Evolutionary conservation across 108 stramenopile species (phyloP), one percentile per base, ranked within the genome.

Genomic region (Cyclotella baltica): DNA sequence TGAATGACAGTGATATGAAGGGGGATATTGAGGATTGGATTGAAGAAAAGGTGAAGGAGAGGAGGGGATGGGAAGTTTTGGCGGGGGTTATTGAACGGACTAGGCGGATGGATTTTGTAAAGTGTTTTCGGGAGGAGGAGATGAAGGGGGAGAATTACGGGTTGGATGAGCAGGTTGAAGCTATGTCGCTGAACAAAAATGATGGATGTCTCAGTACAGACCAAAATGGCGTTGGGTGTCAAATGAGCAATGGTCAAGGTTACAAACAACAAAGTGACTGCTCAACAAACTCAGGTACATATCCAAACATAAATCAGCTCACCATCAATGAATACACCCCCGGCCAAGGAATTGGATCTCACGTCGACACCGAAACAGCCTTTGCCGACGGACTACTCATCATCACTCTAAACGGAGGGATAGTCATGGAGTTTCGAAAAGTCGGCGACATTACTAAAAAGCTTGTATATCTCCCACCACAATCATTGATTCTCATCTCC

Each of bases 331-430:
- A 92, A 59, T 96, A 96, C 76, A 72, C 64, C 27, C 91, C 92
- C 31, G 92, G 92, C 27, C 87, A 92, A 71, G 96, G 96, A 20
- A 96, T 96, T 76, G 96, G 96, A 19, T 92, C 91, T 11, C 96
- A 96, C 51, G 83, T 96, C 15, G 96, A 96, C 64, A 94, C 96
- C 16, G 83, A 81, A 35, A 87, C 90, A 52, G 96, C 93, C 1
- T 96, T 96, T 83, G 92, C 84, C 37, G 96, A 96, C 72, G 93
- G 92, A 1, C 52, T 96, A 33, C 88, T 94, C 2, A 91, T 91
- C 58, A 77, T 94, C 62, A 91, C 90, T 11, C 73, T 94, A 16
- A 85, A 88, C 64, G 69, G 88, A 43, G 92, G 93, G 1, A 90
- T 89, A 30, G 93, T 94, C 37, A 96, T 96, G 96, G 93, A 96